These are phyloP conservation scores for Alternaria brassicicola DNA, from an alignment of 2,329 filamentous ascomycete genomes.

Conservation along the genomic window DNA sequence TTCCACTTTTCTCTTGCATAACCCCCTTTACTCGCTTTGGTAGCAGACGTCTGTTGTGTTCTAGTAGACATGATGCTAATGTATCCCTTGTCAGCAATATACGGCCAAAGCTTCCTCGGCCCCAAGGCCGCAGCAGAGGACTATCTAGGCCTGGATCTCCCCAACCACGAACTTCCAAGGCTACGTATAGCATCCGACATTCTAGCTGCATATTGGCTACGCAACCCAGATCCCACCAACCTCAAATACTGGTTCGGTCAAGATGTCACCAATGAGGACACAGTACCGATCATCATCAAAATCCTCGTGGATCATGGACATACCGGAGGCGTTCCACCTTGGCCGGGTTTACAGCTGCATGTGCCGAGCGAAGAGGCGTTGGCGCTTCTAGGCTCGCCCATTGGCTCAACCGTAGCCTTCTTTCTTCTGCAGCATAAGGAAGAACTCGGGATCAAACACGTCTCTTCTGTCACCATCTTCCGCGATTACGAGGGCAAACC, in stretches of 20 bases:
- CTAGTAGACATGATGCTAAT: background rate
- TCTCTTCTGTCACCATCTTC: background rate
- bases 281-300: background rate
- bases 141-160: background rate
- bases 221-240: background rate
- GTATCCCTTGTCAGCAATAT: background rate
- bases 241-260: background rate
- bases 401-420: background rate
- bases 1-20: background rate
- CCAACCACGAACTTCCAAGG: background rate
- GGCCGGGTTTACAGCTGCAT: background rate
- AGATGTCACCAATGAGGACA: background rate
- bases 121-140: background rate
- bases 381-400: background rate
- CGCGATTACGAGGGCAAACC: background rate
- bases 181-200: background rate
- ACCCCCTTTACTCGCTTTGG: background rate
- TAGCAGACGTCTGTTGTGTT: accelerated
- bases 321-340: background rate
- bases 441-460: background rate
- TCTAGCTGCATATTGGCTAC: background rate
- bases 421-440: background rate
- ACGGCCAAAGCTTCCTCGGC: background rate
- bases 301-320: background rate
- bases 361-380: background rate